phyloP scores from a whole-genome alignment of 192 early-diverging fungal genomes.

The Coemansia sp. region DNA sequence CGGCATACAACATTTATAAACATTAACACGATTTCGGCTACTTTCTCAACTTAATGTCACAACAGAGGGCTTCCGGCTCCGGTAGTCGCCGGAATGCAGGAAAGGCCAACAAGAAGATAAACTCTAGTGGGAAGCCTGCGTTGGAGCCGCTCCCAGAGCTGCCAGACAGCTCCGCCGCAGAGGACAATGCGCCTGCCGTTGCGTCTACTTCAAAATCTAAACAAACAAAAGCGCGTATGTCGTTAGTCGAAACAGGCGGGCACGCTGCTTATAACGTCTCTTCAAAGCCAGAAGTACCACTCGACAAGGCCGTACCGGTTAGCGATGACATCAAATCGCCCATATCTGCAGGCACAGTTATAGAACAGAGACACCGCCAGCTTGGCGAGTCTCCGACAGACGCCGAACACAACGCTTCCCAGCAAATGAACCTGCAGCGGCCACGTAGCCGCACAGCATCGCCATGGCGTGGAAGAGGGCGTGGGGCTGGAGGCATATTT shows the following conservation, averaged over 20 bases:
- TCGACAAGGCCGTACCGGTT: neutral
- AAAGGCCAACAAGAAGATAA: slow-evolving; percentile 15
- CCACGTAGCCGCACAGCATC: slow-evolving; percentile 37
- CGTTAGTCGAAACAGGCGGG: neutral
- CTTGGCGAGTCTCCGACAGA: slow-evolving; percentile 1
- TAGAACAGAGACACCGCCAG: neutral
- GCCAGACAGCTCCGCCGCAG: slow-evolving; percentile 10
- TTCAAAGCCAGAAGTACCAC: neutral
- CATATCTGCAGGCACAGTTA: slow-evolving; percentile 4
- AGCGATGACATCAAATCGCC: neutral
- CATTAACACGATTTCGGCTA: neutral
- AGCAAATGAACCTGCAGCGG: slow-evolving; percentile 1
- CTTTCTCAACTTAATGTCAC: slow-evolving; percentile 16
- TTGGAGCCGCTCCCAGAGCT: slow-evolving; percentile 49
- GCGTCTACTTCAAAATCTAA: slow-evolving; percentile 7
- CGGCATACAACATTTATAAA: neutral
- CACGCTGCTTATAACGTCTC: neutral
- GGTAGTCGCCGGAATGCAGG: slow-evolving; percentile 11
- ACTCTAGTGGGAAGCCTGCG: slow-evolving; percentile 1
- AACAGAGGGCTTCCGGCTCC: slow-evolving; percentile 19
- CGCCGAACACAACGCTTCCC: neutral
- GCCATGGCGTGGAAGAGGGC: slow-evolving; percentile 38
- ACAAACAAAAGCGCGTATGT: neutral
- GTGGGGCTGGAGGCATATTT: slow-evolving; percentile 31
- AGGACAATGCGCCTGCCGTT: neutral